phyloP scores from a whole-genome alignment of 2,329 filamentous ascomycete genomes.

The Lecanicillium sp. region DNA sequence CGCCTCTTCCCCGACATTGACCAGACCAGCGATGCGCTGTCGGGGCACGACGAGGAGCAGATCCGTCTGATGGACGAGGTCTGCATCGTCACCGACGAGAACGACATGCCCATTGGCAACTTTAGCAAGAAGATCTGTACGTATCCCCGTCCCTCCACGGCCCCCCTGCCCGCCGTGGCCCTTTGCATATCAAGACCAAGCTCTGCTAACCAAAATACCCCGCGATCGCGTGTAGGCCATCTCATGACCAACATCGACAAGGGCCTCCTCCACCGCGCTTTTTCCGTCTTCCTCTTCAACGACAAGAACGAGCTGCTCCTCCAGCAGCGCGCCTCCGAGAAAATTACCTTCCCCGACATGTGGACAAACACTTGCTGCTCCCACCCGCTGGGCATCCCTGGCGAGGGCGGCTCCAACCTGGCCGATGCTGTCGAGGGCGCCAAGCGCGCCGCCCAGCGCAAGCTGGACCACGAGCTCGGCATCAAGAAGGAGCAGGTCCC shows the following conservation, averaged over 20 bases:
- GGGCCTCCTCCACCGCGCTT: constrained; percentile 91
- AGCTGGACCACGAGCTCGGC: constrained; percentile 89
- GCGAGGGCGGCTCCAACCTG: constrained; percentile 80
- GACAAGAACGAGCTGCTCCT: constrained; percentile 85
- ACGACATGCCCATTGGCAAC: constrained; percentile 88
- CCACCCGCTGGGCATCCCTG: constrained; percentile 84
- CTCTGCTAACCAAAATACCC: too few species aligned
- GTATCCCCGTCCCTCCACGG: not conserved
- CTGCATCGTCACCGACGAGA: constrained; percentile 90
- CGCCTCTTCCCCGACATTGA: constrained; percentile 81
- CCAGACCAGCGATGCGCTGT: constrained; percentile 65
- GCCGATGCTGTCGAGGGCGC: constrained; percentile 76
- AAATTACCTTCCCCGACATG: constrained; percentile 98
- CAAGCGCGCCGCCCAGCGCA: constrained; percentile 86
- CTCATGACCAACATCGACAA: constrained; percentile 98
- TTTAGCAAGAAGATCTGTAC: constrained; percentile 96
- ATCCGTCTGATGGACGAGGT: constrained; percentile 98
- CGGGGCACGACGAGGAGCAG: constrained; percentile 94
- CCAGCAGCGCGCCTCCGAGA: constrained; percentile 90
- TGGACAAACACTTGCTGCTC: constrained; percentile 99
- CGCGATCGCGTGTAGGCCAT: constrained; percentile 76
- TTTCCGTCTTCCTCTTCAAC: constrained; percentile 97
- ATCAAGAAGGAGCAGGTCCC: constrained; percentile 87
- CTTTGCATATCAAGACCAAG: too few species aligned
- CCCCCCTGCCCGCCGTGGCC: too few species aligned